phyloP scores from a whole-genome alignment of 441 rosid species.

The Capsella rubella region DNA sequence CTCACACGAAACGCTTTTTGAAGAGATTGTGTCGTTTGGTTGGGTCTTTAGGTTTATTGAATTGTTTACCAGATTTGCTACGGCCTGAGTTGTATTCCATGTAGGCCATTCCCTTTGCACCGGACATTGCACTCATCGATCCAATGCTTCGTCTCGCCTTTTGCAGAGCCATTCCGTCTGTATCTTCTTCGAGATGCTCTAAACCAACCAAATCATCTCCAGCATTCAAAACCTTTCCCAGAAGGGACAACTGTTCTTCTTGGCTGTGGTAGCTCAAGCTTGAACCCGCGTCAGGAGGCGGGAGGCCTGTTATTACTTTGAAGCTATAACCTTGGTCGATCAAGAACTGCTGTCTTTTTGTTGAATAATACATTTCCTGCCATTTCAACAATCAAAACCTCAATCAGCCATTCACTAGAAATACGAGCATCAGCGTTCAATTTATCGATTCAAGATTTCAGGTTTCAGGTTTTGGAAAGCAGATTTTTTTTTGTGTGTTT shows the following conservation, averaged over 20 bases:
- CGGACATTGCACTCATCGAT: slow-evolving; percentile 85
- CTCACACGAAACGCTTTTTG: no score
- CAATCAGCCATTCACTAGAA: not conserved
- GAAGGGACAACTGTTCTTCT: slow-evolving; percentile 81
- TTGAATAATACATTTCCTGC: slow-evolving; percentile 98
- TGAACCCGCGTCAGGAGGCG: slow-evolving; percentile 82
- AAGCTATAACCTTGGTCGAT: slow-evolving; percentile 99
- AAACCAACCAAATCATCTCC: slow-evolving; percentile 87
- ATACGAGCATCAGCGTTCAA: not conserved
- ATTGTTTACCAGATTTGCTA: slow-evolving; percentile 56
- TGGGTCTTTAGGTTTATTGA: no score
- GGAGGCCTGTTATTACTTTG: slow-evolving; percentile 95
- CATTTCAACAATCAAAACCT: slow-evolving; percentile 9
- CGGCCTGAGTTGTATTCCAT: slow-evolving; percentile 69
- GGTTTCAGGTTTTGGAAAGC: not conserved
- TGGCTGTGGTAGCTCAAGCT: slow-evolving; percentile 72
- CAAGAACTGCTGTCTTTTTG: slow-evolving; percentile 95
- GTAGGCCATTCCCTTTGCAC: slow-evolving; percentile 89
- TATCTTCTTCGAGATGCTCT: slow-evolving; percentile 46
- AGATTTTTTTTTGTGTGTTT: not conserved
- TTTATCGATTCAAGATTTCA: not conserved
- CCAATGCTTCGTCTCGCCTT: slow-evolving; percentile 72
- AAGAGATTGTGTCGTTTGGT: no score
- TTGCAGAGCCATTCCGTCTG: slow-evolving; percentile 82
- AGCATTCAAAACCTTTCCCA: slow-evolving; percentile 78